These are phyloP conservation scores for Fonsecaea nubica DNA, from an alignment of 2,329 filamentous ascomycete species.

Conservation along the genomic window DNA sequence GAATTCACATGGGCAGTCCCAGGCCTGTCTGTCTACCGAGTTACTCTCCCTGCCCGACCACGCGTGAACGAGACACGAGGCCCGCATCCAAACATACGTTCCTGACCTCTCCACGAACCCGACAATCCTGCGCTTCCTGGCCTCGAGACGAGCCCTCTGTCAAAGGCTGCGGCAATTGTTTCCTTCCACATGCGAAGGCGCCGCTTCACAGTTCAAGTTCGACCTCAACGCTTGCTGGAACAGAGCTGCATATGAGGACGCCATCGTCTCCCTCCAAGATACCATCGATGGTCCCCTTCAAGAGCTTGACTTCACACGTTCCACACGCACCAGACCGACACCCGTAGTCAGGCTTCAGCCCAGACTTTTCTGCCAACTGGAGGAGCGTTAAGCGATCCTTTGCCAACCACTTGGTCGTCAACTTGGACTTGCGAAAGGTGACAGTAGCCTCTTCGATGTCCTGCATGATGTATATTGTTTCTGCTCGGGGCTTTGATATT, in stretches of 20 bases:
- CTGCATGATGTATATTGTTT: conserved; percentile 23
- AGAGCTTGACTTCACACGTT: conserved; percentile 35
- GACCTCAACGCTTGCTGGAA: conserved; percentile 33
- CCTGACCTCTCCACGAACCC: background rate
- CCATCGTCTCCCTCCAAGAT: conserved; percentile 34
- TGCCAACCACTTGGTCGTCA: conserved; percentile 33
- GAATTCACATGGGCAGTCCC: background rate
- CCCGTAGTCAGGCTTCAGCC: conserved; percentile 35
- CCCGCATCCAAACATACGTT: background rate
- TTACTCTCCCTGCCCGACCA: background rate
- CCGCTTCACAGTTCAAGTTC: conserved; percentile 33
- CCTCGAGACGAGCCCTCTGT: background rate
- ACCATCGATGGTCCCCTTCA: conserved; percentile 34
- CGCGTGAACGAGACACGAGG: background rate
- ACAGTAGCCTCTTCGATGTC: conserved; percentile 38
- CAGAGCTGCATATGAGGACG: conserved; percentile 36
- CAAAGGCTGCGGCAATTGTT: background rate
- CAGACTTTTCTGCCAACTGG: conserved; percentile 36
- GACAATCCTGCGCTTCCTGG: background rate
- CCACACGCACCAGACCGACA: conserved; percentile 36
- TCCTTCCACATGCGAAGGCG: background rate
- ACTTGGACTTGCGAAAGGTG: conserved; percentile 34
- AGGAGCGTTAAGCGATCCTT: conserved; percentile 35
- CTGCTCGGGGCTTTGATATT: background rate
- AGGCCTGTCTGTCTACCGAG: background rate